Percentiles rank a stretch among this genome's conserved stretches.
Conservation (phyloP, 257 asterid genomes). For the Cinchona pubescens region DNA sequence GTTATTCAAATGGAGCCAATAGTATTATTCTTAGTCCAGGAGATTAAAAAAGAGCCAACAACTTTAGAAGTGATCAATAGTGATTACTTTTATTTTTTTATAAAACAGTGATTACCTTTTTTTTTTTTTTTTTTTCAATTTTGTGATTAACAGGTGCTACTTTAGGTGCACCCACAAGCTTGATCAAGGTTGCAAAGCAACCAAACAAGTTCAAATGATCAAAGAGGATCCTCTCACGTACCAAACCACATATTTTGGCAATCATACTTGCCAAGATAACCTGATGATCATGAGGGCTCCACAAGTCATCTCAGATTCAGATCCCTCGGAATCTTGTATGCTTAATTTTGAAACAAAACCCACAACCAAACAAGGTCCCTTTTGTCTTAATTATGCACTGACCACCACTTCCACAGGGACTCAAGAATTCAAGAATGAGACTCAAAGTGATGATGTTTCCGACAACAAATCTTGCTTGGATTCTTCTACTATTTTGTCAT, state of each 20-base stretch:
- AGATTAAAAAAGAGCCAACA: no score
- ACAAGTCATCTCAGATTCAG: conserved; percentile 18
- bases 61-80: neutral
- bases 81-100: no score
- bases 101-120: no score
- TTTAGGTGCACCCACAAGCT: conserved; percentile 70
- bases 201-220: conserved; percentile 59
- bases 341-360: conserved; percentile 36
- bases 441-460: conserved; percentile 20
- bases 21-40: no score
- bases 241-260: conserved; percentile 58
- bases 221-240: conserved; percentile 30
- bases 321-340: conserved; percentile 31
- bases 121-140: neutral
- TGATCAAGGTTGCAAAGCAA: conserved; percentile 60
- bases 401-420: neutral
- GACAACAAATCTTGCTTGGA: conserved; percentile 29
- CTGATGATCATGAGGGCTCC: neutral
- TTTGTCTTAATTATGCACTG: neutral
- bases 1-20: no score
- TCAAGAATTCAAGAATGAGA: conserved; percentile 19
- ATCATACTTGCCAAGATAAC: conserved; percentile 48
- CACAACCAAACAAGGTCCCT: neutral
- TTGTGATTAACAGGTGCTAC: conserved; percentile 48
- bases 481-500: conserved; percentile 39